A percentile compares a stretch with the other conserved stretches of the same genome.
These are phyloP conservation scores for Prunus yedoensis DNA, from an alignment of 331 rosid species.

Conservation along the genomic window DNA sequence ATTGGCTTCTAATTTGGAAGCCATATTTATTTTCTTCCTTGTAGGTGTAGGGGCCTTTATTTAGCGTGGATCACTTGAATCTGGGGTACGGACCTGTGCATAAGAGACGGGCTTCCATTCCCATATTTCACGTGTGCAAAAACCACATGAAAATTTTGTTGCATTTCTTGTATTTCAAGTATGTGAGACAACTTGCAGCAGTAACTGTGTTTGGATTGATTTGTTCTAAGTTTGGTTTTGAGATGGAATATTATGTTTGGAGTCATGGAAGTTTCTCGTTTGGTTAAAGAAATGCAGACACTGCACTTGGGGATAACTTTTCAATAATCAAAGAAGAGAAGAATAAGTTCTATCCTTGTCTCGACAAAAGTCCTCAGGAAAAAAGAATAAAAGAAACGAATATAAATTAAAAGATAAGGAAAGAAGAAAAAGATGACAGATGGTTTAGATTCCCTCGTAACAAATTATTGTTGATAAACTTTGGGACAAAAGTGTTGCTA, in stretches of 20 bases:
- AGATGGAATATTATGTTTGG: neutral
- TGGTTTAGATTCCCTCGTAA: neutral
- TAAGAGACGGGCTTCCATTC: neutral
- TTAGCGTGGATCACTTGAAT: conserved; percentile 23
- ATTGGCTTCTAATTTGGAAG: conserved; percentile 28
- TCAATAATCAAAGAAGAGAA: neutral
- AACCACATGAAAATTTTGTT: conserved; percentile 39
- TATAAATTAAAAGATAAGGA: no score
- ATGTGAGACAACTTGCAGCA: conserved; percentile 18
- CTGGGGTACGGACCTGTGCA: conserved; percentile 8
- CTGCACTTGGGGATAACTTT: neutral
- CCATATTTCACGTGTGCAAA: conserved; percentile 32
- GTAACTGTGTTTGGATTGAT: conserved; percentile 26
- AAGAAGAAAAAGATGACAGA: neutral
- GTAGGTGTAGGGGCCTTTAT: conserved; percentile 34
- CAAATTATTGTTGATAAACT: neutral
- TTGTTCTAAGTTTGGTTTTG: conserved; percentile 19
- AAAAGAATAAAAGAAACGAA: neutral
- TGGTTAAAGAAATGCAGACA: neutral
- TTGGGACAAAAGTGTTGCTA: neutral
- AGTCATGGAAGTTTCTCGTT: neutral
- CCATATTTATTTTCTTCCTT: conserved; percentile 19
- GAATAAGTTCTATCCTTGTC: neutral
- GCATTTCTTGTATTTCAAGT: conserved; percentile 26
- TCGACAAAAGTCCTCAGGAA: neutral